Conservation (phyloP, 2,329 filamentous ascomycete species). For the Hymenoscyphus fraxineus region DNA sequence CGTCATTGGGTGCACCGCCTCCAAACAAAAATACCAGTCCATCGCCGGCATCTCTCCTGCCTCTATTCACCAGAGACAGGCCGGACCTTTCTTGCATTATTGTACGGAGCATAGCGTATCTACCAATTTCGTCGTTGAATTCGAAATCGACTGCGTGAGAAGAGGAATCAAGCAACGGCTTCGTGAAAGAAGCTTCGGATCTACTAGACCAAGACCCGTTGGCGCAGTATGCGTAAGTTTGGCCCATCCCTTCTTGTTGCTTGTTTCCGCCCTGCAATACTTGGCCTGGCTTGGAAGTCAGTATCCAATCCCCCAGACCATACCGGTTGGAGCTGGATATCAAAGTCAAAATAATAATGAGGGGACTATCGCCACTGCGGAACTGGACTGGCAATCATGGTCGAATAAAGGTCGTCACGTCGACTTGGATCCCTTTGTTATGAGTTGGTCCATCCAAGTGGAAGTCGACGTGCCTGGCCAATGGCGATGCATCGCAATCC, state of each 20-base stretch:
- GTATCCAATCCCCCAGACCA: not conserved
- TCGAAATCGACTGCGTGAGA: not conserved
- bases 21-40: not conserved
- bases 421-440: not conserved
- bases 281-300: not conserved
- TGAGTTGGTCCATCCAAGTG: not conserved
- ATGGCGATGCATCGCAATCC: not conserved
- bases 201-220: slow-evolving; percentile 2
- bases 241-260: not conserved
- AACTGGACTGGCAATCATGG: not conserved
- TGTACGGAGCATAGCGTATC: not conserved
- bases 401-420: not conserved
- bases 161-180: slow-evolving; percentile 2
- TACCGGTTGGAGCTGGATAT: not conserved
- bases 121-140: not conserved
- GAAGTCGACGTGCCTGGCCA: not conserved
- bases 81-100: not conserved
- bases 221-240: slow-evolving; percentile 12
- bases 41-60: not conserved
- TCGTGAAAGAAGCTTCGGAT: slow-evolving; percentile 6
- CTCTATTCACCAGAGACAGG: not conserved
- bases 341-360: not conserved
- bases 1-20: not conserved
- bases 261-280: not conserved
- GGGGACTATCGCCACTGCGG: not conserved